Evolutionary conservation across 2,329 filamentous ascomycete species (phyloP), one percentile per base, ranked within the genome.

Genomic region (Botrytis galanthina): DNA sequence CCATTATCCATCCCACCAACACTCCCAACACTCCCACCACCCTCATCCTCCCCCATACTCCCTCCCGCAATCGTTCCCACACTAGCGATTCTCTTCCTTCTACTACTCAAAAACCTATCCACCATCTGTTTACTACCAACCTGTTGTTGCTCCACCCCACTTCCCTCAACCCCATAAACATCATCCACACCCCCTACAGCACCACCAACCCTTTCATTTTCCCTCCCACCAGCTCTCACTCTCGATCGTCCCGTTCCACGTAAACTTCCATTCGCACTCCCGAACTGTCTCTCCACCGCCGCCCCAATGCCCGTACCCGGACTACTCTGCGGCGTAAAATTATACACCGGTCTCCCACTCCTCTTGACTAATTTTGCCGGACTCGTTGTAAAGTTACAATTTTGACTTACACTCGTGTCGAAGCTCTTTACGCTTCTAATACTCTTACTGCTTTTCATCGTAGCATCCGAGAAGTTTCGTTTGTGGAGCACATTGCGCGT

Each of bases 81-180:
- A 20, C 83, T 83, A 37, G 81, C 79, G 54, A 84, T 83, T 20
- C 83, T 82, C 74, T 80, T 84, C 26, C 84, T 82, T 29, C 87
- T 83, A 64, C 84, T 87, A 74, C 82, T 87, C 42, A 89, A 80
- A 77, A 89, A 88, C 67, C 85, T 74, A 70, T 89, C 86, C 12
- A 89, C 86, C 85, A 89, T 88, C 60, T 82, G 82, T 78, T 84
- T 84, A 76, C 86, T 86, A 3, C 85, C 85, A 74, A 84, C 79
- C 0, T 79, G 79, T 73, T 84, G 83, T 0, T 80, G 78, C 57
- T 83, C 81, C 18, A 48, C 42, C n/a, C 75, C 75, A 48, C 73
- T 60, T 10, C 73, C 74, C 51, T 78, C 71, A 18, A 61, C 60
- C 35, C 71, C 72, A 74, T 78, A 77, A 22, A 75, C 20, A 73